Conservation (phyloP, 2,329 filamentous ascomycete genomes). For the Sphaceloma murrayae region DNA sequence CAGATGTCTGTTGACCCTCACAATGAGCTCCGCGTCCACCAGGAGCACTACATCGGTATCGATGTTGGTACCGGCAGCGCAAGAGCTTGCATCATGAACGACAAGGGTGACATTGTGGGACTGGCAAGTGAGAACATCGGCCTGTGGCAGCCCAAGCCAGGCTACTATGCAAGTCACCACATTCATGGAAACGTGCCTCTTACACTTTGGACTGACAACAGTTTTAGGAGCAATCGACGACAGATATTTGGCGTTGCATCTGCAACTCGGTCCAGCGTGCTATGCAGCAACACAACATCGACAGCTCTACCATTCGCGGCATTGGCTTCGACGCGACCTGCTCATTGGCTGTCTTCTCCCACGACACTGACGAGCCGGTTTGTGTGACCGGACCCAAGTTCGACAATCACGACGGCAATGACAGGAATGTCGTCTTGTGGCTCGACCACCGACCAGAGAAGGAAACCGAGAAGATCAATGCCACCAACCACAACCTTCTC, state of each 20-base stretch:
- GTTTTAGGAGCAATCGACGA: slow-evolving; percentile 84
- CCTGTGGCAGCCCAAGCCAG: slow-evolving; percentile 45
- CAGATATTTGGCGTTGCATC: slow-evolving; percentile 93
- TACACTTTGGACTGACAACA: slow-evolving; percentile 16
- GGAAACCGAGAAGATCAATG: slow-evolving; percentile 89
- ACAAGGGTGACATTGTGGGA: slow-evolving; percentile 72
- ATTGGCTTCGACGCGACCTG: slow-evolving; percentile 99
- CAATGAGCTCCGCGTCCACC: slow-evolving; percentile 48
- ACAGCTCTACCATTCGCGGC: slow-evolving; percentile 66
- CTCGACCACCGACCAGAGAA: slow-evolving; percentile 86
- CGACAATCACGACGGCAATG: slow-evolving; percentile 61
- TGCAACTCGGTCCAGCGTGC: slow-evolving; percentile 78
- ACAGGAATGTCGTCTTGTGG: slow-evolving; percentile 95
- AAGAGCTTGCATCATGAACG: slow-evolving; percentile 89
- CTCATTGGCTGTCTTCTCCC: slow-evolving; percentile 81
- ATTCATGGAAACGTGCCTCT: no score
- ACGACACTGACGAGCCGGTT: slow-evolving; percentile 83
- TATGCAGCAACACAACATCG: slow-evolving; percentile 69
- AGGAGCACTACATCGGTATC: slow-evolving; percentile 67
- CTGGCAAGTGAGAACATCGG: slow-evolving; percentile 45
- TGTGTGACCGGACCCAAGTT: slow-evolving; percentile 86
- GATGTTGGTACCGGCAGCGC: slow-evolving; percentile 96
- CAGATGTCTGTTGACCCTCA: slow-evolving; percentile 43
- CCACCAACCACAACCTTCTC: slow-evolving; percentile 81
- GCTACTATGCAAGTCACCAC: slow-evolving; percentile 44